phyloP scores from a whole-genome alignment of 306 rosid genomes.

The Malus fusca region DNA sequence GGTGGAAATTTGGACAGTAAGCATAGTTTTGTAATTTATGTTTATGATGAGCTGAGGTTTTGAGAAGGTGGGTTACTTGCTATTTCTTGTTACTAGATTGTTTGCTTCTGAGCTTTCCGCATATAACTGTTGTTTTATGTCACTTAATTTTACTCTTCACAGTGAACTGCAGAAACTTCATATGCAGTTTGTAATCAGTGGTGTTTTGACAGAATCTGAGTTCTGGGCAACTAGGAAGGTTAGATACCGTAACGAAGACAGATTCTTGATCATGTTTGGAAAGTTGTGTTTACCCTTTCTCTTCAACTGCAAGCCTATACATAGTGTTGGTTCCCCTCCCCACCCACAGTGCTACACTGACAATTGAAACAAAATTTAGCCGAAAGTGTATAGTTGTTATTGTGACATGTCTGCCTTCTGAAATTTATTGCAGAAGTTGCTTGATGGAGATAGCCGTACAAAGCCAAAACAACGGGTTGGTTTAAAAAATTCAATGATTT shows the following conservation, averaged over 20 bases:
- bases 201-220: conserved; percentile 89
- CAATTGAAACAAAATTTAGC: conserved; percentile 4
- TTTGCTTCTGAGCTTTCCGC: background rate
- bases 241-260: background rate
- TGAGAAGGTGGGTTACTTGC: background rate
- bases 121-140: background rate
- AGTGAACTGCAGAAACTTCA: conserved; percentile 30
- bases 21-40: background rate
- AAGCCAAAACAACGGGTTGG: conserved; percentile 74
- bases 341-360: background rate
- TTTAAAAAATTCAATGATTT: conserved; percentile 83
- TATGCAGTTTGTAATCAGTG: conserved; percentile 72
- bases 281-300: background rate
- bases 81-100: background rate
- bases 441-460: conserved; percentile 61
- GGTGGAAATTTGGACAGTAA: background rate
- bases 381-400: conserved; percentile 5
- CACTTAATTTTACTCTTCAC: conserved; percentile 17
- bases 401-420: conserved; percentile 4
- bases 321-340: background rate
- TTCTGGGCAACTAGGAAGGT: conserved; percentile 98
- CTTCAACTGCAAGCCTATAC: conserved; percentile 12
- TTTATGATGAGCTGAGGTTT: background rate
- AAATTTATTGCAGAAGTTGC: conserved; percentile 53
- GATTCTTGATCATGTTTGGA: conserved; percentile 4